Evolutionary conservation across 495 filamentous ascomycete species (phyloP).

Genomic region (Neurospora sublineolata): DNA sequence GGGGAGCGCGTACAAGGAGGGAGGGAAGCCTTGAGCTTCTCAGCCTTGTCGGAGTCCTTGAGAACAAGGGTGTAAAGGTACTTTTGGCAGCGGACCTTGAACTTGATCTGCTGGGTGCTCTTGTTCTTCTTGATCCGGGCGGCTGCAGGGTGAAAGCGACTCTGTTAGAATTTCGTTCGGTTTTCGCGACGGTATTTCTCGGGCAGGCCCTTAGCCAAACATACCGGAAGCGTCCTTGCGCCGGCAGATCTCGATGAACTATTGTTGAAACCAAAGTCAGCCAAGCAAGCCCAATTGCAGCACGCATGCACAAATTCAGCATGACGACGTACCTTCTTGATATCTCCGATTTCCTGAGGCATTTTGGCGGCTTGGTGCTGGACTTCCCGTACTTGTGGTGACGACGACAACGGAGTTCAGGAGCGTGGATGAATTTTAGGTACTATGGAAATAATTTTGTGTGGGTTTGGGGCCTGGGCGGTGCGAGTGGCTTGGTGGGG

Average conservation of each 20-base stretch:
- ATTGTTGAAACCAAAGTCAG: conserved; percentile 25
- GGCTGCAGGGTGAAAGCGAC: conserved; percentile 41
- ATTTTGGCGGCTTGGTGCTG: conserved; percentile 48
- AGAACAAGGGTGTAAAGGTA: conserved; percentile 95
- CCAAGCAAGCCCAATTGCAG: neutral
- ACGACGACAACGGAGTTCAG: conserved; percentile 18
- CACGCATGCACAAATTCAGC: neutral
- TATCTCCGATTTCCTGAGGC: conserved; percentile 96
- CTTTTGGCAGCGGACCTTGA: conserved; percentile 97
- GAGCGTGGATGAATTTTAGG: conserved; percentile 19
- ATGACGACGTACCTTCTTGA: conserved; percentile 56
- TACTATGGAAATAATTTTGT: conserved; percentile 21
- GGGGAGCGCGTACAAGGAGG: conserved; percentile 65
- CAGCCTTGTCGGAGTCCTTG: conserved; percentile 96
- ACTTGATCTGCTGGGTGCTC: conserved; percentile 83
- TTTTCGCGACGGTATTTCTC: neutral
- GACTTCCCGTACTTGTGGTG: conserved; percentile 17
- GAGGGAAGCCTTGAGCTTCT: conserved; percentile 98
- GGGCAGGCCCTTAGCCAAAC: conserved; percentile 22
- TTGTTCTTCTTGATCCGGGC: conserved; percentile 96
- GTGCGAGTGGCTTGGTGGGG: conserved; percentile 2
- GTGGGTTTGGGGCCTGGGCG: conserved; percentile 15
- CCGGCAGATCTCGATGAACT: conserved; percentile 99
- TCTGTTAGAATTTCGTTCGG: conserved; percentile 27
- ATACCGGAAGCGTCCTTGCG: conserved; percentile 95